Evolutionary conservation across 2,329 filamentous ascomycete genomes (phyloP), one percentile per base, ranked within the genome.

Genomic region (Trichoderma hamatum): DNA sequence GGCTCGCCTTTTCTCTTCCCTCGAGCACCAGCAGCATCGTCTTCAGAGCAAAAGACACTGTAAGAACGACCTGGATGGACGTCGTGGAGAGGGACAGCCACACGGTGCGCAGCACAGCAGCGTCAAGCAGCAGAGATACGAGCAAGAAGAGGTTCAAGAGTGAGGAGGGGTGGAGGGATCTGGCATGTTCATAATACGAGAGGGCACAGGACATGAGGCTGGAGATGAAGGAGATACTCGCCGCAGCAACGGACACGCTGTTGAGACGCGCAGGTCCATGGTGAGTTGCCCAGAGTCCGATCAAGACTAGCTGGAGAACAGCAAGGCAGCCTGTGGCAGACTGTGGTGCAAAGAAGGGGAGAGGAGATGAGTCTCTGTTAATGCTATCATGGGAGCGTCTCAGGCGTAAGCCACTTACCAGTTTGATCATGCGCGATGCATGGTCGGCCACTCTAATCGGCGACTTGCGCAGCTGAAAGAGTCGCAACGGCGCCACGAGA

Each of bases 11-110:
- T 66, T 77, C 79, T 67, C 74, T 72, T 1, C 79, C 79, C 73
- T 84, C 82, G 3, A 81, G 77, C 30, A 80, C 72, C 21, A 81
- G 52, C 70, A 80, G 67, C 0, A 70, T 73, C n/a, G 76, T 69
- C 71, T 83, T 84, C 34, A 81, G 66, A 10, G 34, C 62, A 56
- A 65, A 65, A 5, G 71, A 74, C n/a, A 75, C 73, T 0, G 79
- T 79, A 36, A 80, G 81, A 14, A 81, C 73, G 51, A 75, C 75
- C 1, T 74, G 74, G 9, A 81, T 74, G 21, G 78, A 46, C 26
- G 30, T 21, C 21, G 28, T 24, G 39, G 54, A 62, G 4, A 71
- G 72, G 21, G 72, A 71, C 43, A 78, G 72, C 76, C 79, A 81
- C 19, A 81, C 73, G 14, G 78, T 80, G 16, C 63, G 63, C 43